Conservation (phyloP, 1,139 yeast genomes). For the Lodderomyces jiufengensis region DNA sequence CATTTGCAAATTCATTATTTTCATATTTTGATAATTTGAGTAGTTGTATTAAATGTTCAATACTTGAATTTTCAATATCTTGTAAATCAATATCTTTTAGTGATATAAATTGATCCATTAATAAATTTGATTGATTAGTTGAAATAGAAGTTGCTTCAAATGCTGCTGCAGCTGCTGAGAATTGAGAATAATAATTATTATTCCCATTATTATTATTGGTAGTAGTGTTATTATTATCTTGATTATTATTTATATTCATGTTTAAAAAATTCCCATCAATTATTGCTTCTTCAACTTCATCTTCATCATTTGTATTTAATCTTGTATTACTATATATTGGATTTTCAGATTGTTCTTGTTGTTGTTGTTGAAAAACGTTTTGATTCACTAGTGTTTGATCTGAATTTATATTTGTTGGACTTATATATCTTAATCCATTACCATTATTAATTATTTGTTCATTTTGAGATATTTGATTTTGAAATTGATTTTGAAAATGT, state of each 20-base stretch:
- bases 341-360: not conserved
- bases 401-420: too few relatives aligned
- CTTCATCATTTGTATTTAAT: conserved; percentile 1
- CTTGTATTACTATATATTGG: conserved; percentile 1
- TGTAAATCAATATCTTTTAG: conserved; percentile 10
- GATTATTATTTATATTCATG: too few relatives aligned
- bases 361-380: too few relatives aligned
- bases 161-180: conserved; percentile 15
- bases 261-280: too few relatives aligned
- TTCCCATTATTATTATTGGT: conserved; percentile 1
- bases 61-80: conserved; percentile 37
- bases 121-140: conserved; percentile 2
- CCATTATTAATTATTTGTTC: too few relatives aligned
- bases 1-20: not conserved
- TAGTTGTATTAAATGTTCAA: conserved; percentile 39
- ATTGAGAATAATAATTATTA: conserved; percentile 1
- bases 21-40: conserved; percentile 15
- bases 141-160: conserved; percentile 16
- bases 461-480: too few relatives aligned
- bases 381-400: too few relatives aligned
- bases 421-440: too few relatives aligned
- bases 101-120: not conserved
- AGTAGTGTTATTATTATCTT: too few relatives aligned
- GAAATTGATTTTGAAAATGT: too few relatives aligned
- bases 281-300: conserved; percentile 2